Base-by-base conservation (phyloP, 1,284 basidiomycete genomes). In the Cutaneotrichosporon sp. region DNA sequence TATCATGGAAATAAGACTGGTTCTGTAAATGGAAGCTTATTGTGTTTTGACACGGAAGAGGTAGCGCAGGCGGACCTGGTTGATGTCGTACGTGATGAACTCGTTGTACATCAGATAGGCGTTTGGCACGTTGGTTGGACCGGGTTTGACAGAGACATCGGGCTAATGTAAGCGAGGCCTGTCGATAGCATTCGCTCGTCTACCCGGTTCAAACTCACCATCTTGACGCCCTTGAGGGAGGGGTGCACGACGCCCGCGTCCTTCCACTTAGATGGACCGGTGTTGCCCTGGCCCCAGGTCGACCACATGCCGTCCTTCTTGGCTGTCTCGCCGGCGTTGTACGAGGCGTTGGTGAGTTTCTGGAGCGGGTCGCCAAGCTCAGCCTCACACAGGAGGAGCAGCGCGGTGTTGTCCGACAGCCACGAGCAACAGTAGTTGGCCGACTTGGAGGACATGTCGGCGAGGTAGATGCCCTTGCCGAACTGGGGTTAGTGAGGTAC, bases 391-490 rank as follows among this genome's bases (percentile, higher is more conserved):
- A 61, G 55, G 5, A 61, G 53, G 1, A 61, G 55, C 3, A 61
- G 48, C 12, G 52, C 59, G 1, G 50, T 55, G 27, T 38, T 37
- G 26, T 44, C 49, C 4, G 55, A 55, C 9, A 54, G 32, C 24
- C 77, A 51, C 7, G 80, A 62, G 59, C 80, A 76, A 64, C 82
- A 83, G 68, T 84, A 84, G 55, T 79, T 78, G 22, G 81, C 82
- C 24, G 81, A 83, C 80, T 84, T 84, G 29, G 81, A 82, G 77
- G 83, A 81, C 80, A 83, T 83, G 58, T 85, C 82, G 11, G 83
- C 83, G 51, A 84, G 82, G 65, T 84, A 84, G 25, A 83, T 80
- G 38, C 83, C 84, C 70, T 84, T 84, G 47, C 83, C 83, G 35
- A 51, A 51, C 42, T 41, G 8, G 24, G 19, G 27, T 54, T 20